Evolutionary conservation across 2,329 filamentous ascomycete genomes (phyloP), one percentile per base, ranked within the genome.

Genomic region (Pseudocercospora musae): DNA sequence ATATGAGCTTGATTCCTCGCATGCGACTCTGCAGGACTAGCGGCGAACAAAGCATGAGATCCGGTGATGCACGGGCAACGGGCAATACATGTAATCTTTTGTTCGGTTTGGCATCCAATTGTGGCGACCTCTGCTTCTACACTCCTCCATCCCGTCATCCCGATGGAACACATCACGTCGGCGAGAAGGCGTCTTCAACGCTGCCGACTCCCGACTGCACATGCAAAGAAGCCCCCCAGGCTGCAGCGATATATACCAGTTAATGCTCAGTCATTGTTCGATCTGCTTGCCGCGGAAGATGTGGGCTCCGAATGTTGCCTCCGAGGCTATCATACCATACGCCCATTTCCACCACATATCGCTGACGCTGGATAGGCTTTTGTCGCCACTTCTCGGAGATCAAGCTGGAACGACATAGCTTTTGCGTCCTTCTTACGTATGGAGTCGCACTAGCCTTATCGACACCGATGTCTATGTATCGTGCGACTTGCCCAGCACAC

Each of bases 1-100:
- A 52, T 52, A 52, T 52, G 48, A 52, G 48, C 48, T 52, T 52
- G 48, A 27, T 52, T 52, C n/a, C 23, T 52, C 48, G 48, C 48
- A 52, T 29, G 15, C 48, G 25, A 25, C 48, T 52, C 25, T 23
- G 48, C 48, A 52, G 20, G 48, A n/a, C 48, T 52, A 52, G 48
- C 25, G 48, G 48, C 48, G 48, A 50, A 50, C 48, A 50, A 25
- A 50, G 48, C n/a, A 27, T n/a, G 13, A 50, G 48, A 50, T 50
- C 21, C 29, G 48, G 15, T 50, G 48, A 50, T 50, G 48, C 46
- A 49, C 46, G 46, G 46, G 46, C 46, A 49, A 49, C n/a, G n/a
- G n/a, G n/a, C n/a, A n/a, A n/a, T n/a, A n/a, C n/a, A n/a, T n/a
- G n/a, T n/a, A n/a, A n/a, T 49, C 46, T 25, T 49, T 25, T 21